Base-by-base conservation (phyloP, 2,329 filamentous ascomycete species). In the Exophiala spinifera region DNA sequence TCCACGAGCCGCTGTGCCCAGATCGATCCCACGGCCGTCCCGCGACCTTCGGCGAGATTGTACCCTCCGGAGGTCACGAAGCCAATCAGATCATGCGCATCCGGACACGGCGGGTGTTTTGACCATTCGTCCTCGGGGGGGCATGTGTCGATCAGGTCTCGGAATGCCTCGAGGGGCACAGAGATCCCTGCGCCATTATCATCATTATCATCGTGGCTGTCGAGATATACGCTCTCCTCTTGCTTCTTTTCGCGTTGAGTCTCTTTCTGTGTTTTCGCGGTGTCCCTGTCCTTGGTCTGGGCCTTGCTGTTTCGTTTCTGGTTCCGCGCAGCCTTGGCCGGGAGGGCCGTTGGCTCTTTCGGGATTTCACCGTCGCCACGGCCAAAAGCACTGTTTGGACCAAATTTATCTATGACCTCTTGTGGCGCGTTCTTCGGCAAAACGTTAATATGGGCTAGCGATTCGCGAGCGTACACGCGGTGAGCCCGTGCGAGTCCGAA, bases 21-120 rank as follows among this genome's bases (percentile, higher is more conserved):
- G 21, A 97, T 67, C 46, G 81, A 86, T 0, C 88, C 94, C 55
- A 97, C 78, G 0, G 85, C 92, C 14, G 84, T 84, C 1, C 87
- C 88, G 61, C 79, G 81, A 0, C 92, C 94, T 60, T 87, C 83
- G 1, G 83, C 81, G 1, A 97, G 79, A 64, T 87, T 91, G 68
- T 87, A 96, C 47, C 88, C 86, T 0, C 92, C 94, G 1, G 87
- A 87, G 1, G 91, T 96, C 20, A 96, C 85, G 68, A 95, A 99
- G 0, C 94, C 94, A 47, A 97, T 82, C 11, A 97, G 76, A 67
- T 96, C 88, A 19, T 81, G 77, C 58, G 84, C 84, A 8, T 78
- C 77, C 0, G 92, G 92, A n/a, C 91, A 83, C 0, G 84, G 70
- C 4, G 74, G 66, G 67, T 71, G 47, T 63, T 66, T 60, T 6